Evolutionary conservation across 495 filamentous ascomycete species (phyloP), one percentile per base, ranked within the genome.

Genomic region (Aspergillus biplanus): DNA sequence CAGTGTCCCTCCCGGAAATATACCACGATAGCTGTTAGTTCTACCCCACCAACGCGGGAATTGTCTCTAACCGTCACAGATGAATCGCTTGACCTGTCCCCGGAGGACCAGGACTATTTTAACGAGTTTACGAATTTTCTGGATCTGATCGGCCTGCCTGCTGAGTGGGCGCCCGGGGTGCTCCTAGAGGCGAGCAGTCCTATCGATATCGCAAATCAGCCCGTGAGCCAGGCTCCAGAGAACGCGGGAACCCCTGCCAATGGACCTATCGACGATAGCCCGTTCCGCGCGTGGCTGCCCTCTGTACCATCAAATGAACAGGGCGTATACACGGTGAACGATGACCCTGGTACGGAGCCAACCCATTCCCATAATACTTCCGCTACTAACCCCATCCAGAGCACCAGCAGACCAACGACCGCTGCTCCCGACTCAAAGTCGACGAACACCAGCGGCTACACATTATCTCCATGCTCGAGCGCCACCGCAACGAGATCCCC

Each of bases 81-180:
- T 16, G 37, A 46, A 16, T 46, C 16, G 12, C 16, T 46, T 32
- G 16, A 16, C 6, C 39, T 58, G 18, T 27, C 56, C 12, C 56
- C 35, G 39, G 56, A 58, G 21, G 39, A 42, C 39, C 39, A 44
- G 15, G 56, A 58, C 32, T 50, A 56, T 27, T 62, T 62, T 15
- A 42, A 54, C 8, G 60, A 56, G 9, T 62, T 62, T 33, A 56
- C 60, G 4, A 62, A 54, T 39, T 62, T 62, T 13, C 35, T 62
- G 11, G 60, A 62, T 37, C 31, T 54, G 4, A 54, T 62, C 35
- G 60, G 60, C 5, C 18, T 62, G 13, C 52, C 52, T 15, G 39
- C 52, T 1, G 60, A 56, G 34, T 62, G 52, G 60, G 56, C 37
- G 6, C 56, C 56, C 4, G 39, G 56, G 39, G 31, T 39, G 11